These are phyloP conservation scores for Aegilops bicornis DNA, from an alignment of 176 grass and related monocot genomes.

Conservation along the genomic window DNA sequence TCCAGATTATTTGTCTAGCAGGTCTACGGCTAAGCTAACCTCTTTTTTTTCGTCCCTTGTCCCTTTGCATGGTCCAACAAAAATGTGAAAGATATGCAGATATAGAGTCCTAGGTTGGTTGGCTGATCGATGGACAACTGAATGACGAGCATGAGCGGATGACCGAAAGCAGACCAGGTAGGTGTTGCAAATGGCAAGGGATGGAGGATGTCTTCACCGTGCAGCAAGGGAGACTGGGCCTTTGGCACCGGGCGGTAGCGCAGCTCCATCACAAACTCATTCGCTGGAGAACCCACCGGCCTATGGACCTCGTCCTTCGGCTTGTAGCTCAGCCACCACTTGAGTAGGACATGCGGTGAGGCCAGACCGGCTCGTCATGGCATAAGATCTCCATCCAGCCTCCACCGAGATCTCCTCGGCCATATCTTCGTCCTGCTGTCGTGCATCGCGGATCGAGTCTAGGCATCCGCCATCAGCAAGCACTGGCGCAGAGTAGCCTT, in stretches of 20 bases:
- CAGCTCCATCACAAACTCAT: slow-evolving; percentile 81
- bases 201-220: too few species aligned
- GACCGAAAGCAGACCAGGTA: too few species aligned
- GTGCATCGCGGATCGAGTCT: too few species aligned
- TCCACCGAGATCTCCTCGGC: too few species aligned
- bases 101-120: too few species aligned
- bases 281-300: slow-evolving; percentile 39
- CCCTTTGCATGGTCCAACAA: too few species aligned
- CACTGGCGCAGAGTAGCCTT: too few species aligned
- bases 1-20: not conserved
- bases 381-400: slow-evolving; percentile 44
- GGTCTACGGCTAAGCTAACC: not conserved
- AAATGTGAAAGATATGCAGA: too few species aligned
- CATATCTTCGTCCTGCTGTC: too few species aligned
- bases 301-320: slow-evolving; percentile 15
- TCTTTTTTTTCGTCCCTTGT: not conserved
- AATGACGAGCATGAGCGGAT: too few species aligned
- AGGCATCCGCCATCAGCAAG: not conserved
- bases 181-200: too few species aligned
- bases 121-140: too few species aligned
- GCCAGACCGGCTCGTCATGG: slow-evolving; percentile 45
- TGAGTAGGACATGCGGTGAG: slow-evolving; percentile 42
- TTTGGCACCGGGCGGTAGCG: slow-evolving; percentile 49
- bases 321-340: slow-evolving; percentile 50
- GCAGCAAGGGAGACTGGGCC: not conserved